Base-by-base conservation (phyloP, 495 filamentous ascomycete species). In the Aspergillus wentii region DNA sequence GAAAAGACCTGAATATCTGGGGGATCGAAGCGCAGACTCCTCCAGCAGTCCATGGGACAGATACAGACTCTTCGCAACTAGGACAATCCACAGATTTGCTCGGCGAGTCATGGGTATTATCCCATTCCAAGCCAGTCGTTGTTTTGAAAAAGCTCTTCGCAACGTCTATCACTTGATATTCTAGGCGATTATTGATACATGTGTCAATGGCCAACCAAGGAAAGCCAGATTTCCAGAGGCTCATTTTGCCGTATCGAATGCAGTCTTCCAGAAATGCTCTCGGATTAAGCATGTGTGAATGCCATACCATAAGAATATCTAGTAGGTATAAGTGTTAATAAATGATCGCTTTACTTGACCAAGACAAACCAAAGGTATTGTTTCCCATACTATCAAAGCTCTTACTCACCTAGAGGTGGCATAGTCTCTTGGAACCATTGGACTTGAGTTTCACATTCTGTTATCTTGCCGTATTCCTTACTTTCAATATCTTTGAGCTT, bases 301-400 rank as follows among this genome's bases (percentile, higher is more conserved):
- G 88, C 86, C 85, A 92, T 1, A 94, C 86, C 86, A 95, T 88
- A 30, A 95, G 60, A 2, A 95, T 78, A 54, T 95, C 88, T 80
- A 49, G 15, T 29, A 19, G 13, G 38, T 45, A 22, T 47, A n/a
- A n/a, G n/a, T n/a, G n/a, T n/a, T n/a, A n/a, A n/a, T n/a, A n/a
- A n/a, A n/a, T n/a, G n/a, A n/a, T n/a, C n/a, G n/a, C n/a, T n/a
- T n/a, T n/a, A n/a, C n/a, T n/a, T n/a, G n/a, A n/a, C n/a, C n/a
- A n/a, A n/a, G n/a, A n/a, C n/a, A n/a, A n/a, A n/a, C n/a, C n/a
- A n/a, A n/a, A n/a, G n/a, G n/a, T n/a, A n/a, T n/a, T n/a, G n/a
- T n/a, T n/a, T n/a, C n/a, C n/a, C n/a, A n/a, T n/a, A n/a, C n/a
- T n/a, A n/a, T n/a, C n/a, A n/a, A n/a, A n/a, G n/a, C n/a, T n/a